Evolutionary conservation across 257 asterid genomes (phyloP).

Genomic region (Jacaranda mimosifolia): DNA sequence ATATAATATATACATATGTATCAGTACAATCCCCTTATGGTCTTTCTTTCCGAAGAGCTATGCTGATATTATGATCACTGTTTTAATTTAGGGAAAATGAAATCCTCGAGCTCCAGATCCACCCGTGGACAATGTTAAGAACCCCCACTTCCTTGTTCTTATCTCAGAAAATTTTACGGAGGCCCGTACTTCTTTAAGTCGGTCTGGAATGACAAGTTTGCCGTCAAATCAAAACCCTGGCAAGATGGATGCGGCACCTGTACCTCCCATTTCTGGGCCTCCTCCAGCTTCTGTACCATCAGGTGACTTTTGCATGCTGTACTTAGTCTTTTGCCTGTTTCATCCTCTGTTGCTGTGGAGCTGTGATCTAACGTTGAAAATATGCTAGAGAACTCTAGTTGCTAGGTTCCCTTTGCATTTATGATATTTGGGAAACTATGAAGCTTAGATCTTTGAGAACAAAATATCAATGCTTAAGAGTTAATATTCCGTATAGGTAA

Average conservation of each 20-base stretch:
- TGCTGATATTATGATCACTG: slow-evolving; percentile 38
- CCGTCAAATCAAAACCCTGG: slow-evolving; percentile 74
- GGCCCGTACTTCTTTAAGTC: slow-evolving; percentile 76
- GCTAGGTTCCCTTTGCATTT: no score
- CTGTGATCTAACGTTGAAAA: no score
- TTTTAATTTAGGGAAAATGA: slow-evolving; percentile 72
- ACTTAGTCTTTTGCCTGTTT: slow-evolving; percentile 9
- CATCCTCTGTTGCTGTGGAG: no score
- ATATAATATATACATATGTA: no score
- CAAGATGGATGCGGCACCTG: slow-evolving; percentile 71
- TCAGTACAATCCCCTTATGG: no score
- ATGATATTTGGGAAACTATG: no score
- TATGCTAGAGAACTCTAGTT: no score
- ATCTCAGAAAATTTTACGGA: slow-evolving; percentile 82
- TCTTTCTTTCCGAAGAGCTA: slow-evolving; percentile 29
- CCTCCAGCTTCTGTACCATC: slow-evolving; percentile 65
- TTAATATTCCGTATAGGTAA: no score
- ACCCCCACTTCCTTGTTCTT: slow-evolving; percentile 88
- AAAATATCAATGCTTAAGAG: no score
- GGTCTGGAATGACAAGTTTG: slow-evolving; percentile 66
- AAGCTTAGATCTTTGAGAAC: no score
- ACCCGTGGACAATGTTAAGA: slow-evolving; percentile 69
- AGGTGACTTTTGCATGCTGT: slow-evolving; percentile 55
- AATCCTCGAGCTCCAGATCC: no score
- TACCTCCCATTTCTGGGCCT: slow-evolving; percentile 66